phyloP scores from a whole-genome alignment of 2,329 filamentous ascomycete genomes.

The Aspergillus quadrilineatus region DNA sequence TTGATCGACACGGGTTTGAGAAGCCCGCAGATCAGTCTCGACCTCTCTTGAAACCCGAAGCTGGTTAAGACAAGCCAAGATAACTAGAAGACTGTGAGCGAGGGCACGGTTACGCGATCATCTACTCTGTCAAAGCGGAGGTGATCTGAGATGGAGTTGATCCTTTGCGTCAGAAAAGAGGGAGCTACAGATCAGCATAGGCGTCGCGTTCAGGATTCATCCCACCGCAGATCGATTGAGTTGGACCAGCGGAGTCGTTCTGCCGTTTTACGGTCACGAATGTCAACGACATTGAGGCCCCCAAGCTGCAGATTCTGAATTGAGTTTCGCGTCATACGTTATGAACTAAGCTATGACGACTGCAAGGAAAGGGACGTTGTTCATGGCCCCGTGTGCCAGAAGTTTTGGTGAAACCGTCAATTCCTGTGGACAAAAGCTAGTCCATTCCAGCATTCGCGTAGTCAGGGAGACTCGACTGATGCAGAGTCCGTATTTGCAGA shows the following conservation, averaged over 20 bases:
- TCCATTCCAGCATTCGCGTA: background rate
- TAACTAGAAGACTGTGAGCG: background rate
- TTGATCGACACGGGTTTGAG: background rate
- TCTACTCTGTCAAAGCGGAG: background rate
- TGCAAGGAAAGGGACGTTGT: background rate
- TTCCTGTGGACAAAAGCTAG: background rate
- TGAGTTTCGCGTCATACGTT: background rate
- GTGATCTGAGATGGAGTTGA: background rate
- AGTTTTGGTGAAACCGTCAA: background rate
- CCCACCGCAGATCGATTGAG: background rate
- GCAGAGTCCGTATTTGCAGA: too few relatives aligned
- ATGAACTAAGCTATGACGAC: background rate
- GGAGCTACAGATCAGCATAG: background rate
- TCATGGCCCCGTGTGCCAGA: too few relatives aligned
- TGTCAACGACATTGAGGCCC: background rate
- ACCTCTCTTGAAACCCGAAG: background rate
- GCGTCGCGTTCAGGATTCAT: background rate
- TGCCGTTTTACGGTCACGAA: background rate
- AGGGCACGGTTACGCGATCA: background rate
- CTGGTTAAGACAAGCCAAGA: background rate
- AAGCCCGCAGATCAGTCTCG: slow-evolving; percentile 2
- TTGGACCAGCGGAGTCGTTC: background rate
- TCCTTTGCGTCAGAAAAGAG: background rate
- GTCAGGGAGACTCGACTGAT: background rate
- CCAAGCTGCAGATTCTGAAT: background rate